These are phyloP conservation scores for Hypoxylon perforatum DNA, from an alignment of 495 filamentous ascomycete species.

Conservation along the genomic window DNA sequence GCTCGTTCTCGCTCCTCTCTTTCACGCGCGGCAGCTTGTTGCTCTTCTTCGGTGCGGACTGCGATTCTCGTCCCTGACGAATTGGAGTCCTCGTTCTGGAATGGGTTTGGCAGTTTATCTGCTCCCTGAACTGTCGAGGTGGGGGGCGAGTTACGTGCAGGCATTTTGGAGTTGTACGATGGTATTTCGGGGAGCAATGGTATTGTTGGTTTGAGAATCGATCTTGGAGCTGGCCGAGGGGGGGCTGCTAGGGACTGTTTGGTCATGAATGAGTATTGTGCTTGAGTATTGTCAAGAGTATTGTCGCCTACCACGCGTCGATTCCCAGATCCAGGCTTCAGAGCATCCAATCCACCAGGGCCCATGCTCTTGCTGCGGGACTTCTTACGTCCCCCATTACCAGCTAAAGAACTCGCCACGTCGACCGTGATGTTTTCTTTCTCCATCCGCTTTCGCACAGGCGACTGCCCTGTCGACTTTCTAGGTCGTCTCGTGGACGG, in stretches of 20 bases:
- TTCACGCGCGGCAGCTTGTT: slow-evolving; percentile 78
- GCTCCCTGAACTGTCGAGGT: slow-evolving; percentile 40
- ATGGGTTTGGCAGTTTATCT: slow-evolving; percentile 64
- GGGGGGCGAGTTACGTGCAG: slow-evolving; percentile 37
- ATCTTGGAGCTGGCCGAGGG: slow-evolving; percentile 64
- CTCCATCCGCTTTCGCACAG: slow-evolving; percentile 62
- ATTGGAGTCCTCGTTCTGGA: slow-evolving; percentile 53
- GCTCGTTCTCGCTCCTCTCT: slow-evolving; percentile 76
- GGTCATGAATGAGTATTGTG: slow-evolving; percentile 19
- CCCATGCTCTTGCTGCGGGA: slow-evolving; percentile 95
- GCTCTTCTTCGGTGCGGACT: slow-evolving; percentile 78
- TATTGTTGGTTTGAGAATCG: slow-evolving; percentile 87
- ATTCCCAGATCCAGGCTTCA: slow-evolving; percentile 83
- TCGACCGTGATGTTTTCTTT: slow-evolving; percentile 81
- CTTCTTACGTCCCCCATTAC: slow-evolving; percentile 69
- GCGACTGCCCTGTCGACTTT: slow-evolving; percentile 80
- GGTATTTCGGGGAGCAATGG: slow-evolving; percentile 73
- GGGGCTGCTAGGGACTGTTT: slow-evolving; percentile 61
- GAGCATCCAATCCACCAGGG: slow-evolving; percentile 84
- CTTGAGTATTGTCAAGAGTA: slow-evolving; percentile 27
- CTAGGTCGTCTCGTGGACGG: slow-evolving; percentile 72
- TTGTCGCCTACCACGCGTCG: slow-evolving; percentile 74
- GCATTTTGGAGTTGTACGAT: slow-evolving; percentile 54
- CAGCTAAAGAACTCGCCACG: slow-evolving; percentile 55
- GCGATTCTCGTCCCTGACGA: slow-evolving; percentile 59